phyloP scores from a whole-genome alignment of 257 asterid species.

The Gardenia jasminoides region DNA sequence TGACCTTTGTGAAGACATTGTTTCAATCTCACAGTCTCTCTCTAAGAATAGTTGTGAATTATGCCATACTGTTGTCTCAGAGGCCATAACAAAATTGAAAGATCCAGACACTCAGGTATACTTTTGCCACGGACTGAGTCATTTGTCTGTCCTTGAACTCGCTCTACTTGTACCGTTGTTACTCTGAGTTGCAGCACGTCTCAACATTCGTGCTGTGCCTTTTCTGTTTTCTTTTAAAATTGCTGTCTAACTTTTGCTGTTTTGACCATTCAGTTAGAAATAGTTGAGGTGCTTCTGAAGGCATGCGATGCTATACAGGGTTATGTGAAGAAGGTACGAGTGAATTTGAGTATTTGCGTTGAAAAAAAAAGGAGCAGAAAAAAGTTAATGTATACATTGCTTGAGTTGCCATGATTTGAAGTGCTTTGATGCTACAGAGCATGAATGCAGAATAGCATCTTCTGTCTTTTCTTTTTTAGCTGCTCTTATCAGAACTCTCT shows the following conservation, averaged over 20 bases:
- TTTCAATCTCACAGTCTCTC: slow-evolving; percentile 32
- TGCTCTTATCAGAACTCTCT: neutral
- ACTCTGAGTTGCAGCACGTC: neutral
- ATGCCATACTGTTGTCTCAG: slow-evolving; percentile 69
- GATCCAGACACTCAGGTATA: slow-evolving; percentile 90
- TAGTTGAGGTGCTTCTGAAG: slow-evolving; percentile 74
- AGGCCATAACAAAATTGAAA: slow-evolving; percentile 69
- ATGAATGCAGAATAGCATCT: neutral
- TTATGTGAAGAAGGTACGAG: slow-evolving; percentile 56
- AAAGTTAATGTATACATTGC: neutral
- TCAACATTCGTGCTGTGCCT: neutral
- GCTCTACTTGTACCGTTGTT: neutral
- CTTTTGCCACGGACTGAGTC: neutral
- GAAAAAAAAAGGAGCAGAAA: too few relatives aligned
- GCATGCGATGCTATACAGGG: slow-evolving; percentile 62
- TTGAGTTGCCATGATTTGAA: neutral
- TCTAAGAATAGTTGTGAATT: slow-evolving; percentile 61
- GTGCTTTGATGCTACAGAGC: neutral
- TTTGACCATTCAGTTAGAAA: slow-evolving; percentile 63
- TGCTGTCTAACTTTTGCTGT: slow-evolving; percentile 10
- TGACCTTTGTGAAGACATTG: slow-evolving; percentile 52
- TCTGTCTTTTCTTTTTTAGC: neutral
- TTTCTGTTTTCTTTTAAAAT: neutral
- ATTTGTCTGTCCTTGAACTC: neutral
- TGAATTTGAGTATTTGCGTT: neutral